Evolutionary conservation across 257 asterid genomes (phyloP).

Genomic region (Ophiorrhiza pumila): DNA sequence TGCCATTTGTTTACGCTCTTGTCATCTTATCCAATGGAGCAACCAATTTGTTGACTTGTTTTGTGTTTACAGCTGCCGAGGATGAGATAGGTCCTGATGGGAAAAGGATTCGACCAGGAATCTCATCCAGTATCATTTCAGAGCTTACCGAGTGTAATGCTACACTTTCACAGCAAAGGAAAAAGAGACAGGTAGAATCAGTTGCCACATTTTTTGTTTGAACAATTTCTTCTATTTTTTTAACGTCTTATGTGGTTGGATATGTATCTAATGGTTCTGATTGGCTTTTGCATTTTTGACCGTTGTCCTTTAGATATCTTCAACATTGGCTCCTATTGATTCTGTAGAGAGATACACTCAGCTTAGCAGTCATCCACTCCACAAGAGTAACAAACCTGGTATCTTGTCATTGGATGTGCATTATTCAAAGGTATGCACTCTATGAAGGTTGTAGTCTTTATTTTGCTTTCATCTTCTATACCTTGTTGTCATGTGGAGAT

Average conservation of each 20-base stretch:
- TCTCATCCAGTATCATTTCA: constrained; percentile 61
- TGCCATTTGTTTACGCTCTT: constrained; percentile 1
- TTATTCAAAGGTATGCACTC: constrained; percentile 56
- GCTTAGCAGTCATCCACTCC: constrained; percentile 88
- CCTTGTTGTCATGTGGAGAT: neutral
- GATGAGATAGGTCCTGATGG: constrained; percentile 75
- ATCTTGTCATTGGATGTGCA: constrained; percentile 81
- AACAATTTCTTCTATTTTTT: neutral
- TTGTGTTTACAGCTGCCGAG: constrained; percentile 59
- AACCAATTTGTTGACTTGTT: constrained; percentile 20
- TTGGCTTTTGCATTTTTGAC: neutral
- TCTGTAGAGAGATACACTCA: constrained; percentile 87
- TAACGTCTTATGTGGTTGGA: neutral
- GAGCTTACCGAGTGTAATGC: constrained; percentile 90
- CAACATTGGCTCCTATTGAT: constrained; percentile 74
- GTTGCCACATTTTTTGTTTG: neutral
- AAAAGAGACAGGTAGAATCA: constrained; percentile 71
- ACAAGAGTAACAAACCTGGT: constrained; percentile 92
- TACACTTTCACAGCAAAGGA: constrained; percentile 84
- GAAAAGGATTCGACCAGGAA: constrained; percentile 77
- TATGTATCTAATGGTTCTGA: neutral
- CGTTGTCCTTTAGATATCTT: constrained; percentile 41
- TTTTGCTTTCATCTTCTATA: neutral
- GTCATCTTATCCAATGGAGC: constrained; percentile 7
- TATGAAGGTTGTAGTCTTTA: neutral